Evolutionary conservation across 2,329 filamentous ascomycete genomes (phyloP), one percentile per base, ranked within the genome.

Genomic region (Ceratocystis variospora): DNA sequence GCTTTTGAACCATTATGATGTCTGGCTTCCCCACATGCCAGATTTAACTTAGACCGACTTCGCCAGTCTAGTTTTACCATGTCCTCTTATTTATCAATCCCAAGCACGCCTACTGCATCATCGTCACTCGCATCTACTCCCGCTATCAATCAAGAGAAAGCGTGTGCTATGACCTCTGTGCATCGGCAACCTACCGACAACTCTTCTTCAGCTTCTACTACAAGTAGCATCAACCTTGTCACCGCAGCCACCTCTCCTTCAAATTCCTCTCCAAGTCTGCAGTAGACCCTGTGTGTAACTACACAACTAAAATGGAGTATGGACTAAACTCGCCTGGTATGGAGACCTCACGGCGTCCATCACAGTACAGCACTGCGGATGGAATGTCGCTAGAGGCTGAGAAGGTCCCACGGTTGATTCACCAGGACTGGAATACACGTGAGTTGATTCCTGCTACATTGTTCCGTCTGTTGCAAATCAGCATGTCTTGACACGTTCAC

Each of bases 321-420:
- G 66, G 66, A 2, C 50, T 67, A 8, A 67, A 44, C 41, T 67
- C 66, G 37, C 66, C 66, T 37, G 62, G 66, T 17, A 48, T 64
- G 31, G 66, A 67, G 19, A 8, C n/a, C 2, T 4, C 41, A 4
- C 19, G 41, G 33, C 65, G 65, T 10, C 46, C 48, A 8, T 25
- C 17, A n/a, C 61, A 48, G 12, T n/a, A 28, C 12, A 12, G 7
- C 61, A 31, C 10, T 5, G 19, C 31, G 2, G 48, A 66, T 12
- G 48, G 59, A 15, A 45, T 66, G 31, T 12, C 61, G 10, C 22
- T 62, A 7, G 65, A 66, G n/a, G 17, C 50, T 3, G 61, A 62
- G 22, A 63, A 62, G 19, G 46, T 10, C 10, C 37, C 61, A 2
- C 10, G 12, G 17, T 33, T 63, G 22, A 19, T 44, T 7, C 62